phyloP scores from a whole-genome alignment of 2,329 filamentous ascomycete species.

The Trichoderma arundinaceum region DNA sequence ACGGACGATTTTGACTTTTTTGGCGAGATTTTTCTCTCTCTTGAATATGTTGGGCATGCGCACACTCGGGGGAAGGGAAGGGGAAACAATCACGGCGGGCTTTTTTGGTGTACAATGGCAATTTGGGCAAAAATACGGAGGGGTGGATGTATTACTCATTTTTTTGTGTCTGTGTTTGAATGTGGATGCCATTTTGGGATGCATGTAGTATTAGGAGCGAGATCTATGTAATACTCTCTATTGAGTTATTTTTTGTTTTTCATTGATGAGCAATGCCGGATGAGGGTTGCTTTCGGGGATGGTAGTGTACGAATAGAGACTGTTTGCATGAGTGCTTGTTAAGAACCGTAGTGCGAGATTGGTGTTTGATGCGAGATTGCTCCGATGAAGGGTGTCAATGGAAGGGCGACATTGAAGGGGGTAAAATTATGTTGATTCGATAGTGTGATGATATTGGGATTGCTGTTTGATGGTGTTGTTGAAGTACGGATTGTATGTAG shows the following conservation, averaged over 20 bases:
- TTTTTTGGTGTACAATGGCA: conserved; percentile 21
- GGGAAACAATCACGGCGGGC: conserved; percentile 15
- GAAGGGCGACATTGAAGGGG: no score
- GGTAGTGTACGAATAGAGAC: neutral
- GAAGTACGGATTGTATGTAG: no score
- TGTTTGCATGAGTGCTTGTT: neutral
- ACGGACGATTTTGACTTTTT: neutral
- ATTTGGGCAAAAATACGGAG: conserved; percentile 18
- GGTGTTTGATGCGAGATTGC: no score
- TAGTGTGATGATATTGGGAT: no score
- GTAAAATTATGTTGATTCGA: no score
- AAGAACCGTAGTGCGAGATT: neutral
- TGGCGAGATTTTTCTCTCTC: neutral
- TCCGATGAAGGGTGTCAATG: no score
- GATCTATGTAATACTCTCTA: conserved; percentile 16
- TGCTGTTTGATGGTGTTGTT: no score
- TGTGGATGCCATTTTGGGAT: conserved; percentile 13
- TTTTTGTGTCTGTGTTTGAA: neutral
- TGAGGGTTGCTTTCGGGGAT: no score
- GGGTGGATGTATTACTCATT: neutral
- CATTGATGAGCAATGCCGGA: neutral
- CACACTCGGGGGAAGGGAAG: neutral
- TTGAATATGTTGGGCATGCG: conserved; percentile 6
- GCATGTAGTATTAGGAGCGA: conserved; percentile 22
- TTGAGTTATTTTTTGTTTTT: neutral